phyloP scores from a whole-genome alignment of 495 filamentous ascomycete species.

The Penicillium subrubescens region DNA sequence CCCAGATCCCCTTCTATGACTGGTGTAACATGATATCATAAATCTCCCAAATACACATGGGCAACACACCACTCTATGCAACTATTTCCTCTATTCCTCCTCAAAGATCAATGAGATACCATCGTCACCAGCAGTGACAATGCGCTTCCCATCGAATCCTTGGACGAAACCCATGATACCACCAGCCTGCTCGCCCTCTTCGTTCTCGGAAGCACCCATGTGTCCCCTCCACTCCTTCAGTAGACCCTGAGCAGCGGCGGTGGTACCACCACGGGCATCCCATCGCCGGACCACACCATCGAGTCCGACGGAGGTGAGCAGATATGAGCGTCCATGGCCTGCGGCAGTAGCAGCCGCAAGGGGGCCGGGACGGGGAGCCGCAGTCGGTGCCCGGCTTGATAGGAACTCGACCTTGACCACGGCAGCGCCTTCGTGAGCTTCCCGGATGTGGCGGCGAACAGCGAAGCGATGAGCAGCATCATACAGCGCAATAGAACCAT shows the following conservation, averaged over 20 bases:
- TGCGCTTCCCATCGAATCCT: constrained; percentile 61
- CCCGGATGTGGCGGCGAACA: constrained; percentile 72
- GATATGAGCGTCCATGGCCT: constrained; percentile 50
- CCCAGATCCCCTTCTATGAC: constrained; percentile 7
- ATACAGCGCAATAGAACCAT: constrained; percentile 86
- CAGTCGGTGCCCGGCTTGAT: constrained; percentile 34
- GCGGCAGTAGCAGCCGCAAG: constrained; percentile 29
- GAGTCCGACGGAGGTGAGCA: constrained; percentile 80
- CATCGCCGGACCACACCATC: constrained; percentile 86
- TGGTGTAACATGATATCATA: constrained; percentile 29
- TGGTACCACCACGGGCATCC: constrained; percentile 81
- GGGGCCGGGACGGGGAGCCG: constrained; percentile 28
- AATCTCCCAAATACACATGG: constrained; percentile 11
- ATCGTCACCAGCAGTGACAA: constrained; percentile 91
- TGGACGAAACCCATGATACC: constrained; percentile 91
- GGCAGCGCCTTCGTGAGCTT: constrained; percentile 76
- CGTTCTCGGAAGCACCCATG: constrained; percentile 72
- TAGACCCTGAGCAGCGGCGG: constrained; percentile 61
- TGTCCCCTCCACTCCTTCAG: constrained; percentile 83
- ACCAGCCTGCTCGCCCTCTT: constrained; percentile 58
- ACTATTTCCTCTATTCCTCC: constrained; percentile 34
- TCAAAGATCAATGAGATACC: constrained; percentile 72
- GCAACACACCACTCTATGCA: constrained; percentile 10
- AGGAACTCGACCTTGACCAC: constrained; percentile 95
- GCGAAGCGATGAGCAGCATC: constrained; percentile 84